phyloP scores from a whole-genome alignment of 176 grass and related monocot genomes.

The Musa troglodytarum region DNA sequence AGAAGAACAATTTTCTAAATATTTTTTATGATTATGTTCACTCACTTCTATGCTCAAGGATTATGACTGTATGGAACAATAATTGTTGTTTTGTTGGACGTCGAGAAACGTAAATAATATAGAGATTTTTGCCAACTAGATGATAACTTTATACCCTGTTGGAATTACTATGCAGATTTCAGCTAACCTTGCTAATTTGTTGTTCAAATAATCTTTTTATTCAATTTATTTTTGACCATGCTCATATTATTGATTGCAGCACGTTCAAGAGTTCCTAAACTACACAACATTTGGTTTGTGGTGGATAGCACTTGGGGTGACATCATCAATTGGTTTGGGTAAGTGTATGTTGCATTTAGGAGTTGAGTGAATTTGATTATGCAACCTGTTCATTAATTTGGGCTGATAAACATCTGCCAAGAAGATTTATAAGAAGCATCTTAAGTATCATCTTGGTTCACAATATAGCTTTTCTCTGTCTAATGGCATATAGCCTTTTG shows the following conservation, averaged over 20 bases:
- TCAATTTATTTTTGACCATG: constrained; percentile 22
- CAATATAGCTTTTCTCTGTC: not conserved
- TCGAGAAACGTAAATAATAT: not conserved
- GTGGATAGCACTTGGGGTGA: constrained; percentile 83
- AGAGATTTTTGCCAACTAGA: not conserved
- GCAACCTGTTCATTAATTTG: not conserved
- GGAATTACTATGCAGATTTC: not conserved
- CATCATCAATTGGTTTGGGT: constrained; percentile 93
- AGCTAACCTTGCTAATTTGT: not conserved
- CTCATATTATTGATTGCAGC: constrained; percentile 39
- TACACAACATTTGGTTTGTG: constrained; percentile 72
- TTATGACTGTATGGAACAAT: not conserved
- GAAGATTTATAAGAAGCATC: not conserved
- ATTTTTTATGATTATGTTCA: not conserved
- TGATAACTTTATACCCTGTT: not conserved
- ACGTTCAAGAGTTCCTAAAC: constrained; percentile 57
- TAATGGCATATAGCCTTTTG: not conserved
- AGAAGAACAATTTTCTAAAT: not conserved
- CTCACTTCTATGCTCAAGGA: not conserved
- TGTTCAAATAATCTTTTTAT: constrained; percentile 2
- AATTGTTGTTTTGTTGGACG: not conserved
- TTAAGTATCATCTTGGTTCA: not conserved
- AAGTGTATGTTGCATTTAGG: constrained; percentile 21
- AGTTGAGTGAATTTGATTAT: not conserved
- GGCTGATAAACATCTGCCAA: not conserved